Conservation (phyloP, 140 eudicot species). For the Oenanthe javanica region DNA sequence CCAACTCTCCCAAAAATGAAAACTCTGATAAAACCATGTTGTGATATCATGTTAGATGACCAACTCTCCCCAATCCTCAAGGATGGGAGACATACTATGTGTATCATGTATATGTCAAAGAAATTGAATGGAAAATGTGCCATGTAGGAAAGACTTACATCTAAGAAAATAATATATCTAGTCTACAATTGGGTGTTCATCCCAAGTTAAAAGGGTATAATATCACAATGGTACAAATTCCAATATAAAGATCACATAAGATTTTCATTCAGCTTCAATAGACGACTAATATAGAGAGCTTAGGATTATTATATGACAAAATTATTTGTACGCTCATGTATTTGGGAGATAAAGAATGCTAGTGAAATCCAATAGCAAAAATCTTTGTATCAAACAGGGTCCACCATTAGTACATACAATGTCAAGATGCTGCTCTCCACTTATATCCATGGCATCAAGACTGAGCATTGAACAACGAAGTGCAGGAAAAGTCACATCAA, state of each 20-base stretch:
- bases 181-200: neutral
- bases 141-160: neutral
- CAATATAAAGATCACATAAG: neutral
- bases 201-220: neutral
- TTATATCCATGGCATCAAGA: slow-evolving; percentile 93
- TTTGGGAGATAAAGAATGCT: neutral
- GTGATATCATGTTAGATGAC: neutral
- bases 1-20: neutral
- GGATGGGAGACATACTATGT: neutral
- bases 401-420: slow-evolving; percentile 50
- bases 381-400: neutral
- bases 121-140: neutral
- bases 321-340: neutral
- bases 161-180: neutral
- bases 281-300: neutral
- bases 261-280: neutral
- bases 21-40: neutral
- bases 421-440: slow-evolving; percentile 92
- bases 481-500: slow-evolving; percentile 84
- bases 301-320: neutral
- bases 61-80: neutral
- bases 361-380: neutral
- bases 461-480: slow-evolving; percentile 76
- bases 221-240: neutral
- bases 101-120: neutral